phyloP scores from a whole-genome alignment of 108 stramenopile species.

The Nitzschia sp. region DNA sequence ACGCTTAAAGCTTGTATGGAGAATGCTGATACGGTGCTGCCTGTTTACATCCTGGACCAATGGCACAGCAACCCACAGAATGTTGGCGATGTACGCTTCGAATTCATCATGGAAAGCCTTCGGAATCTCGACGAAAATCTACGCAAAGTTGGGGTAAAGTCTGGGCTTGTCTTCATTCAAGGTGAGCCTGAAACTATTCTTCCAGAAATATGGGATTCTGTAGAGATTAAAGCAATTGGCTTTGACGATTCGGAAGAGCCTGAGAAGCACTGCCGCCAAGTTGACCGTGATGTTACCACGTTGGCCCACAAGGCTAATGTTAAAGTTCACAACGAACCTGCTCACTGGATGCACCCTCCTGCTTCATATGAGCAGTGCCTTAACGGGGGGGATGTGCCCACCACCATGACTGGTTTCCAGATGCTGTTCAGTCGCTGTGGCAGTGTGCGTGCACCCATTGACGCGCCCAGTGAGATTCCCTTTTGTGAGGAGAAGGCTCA shows the following conservation, averaged over 20 bases:
- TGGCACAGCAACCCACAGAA: too few species aligned
- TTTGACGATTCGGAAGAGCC: conserved; percentile 69
- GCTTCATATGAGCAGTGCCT: conserved; percentile 11
- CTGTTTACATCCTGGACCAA: conserved; percentile 78
- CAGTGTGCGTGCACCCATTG: conserved; percentile 18
- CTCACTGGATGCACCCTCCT: conserved; percentile 53
- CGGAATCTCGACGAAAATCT: conserved; percentile 74
- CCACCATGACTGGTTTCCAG: conserved; percentile 58
- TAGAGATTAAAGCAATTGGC: conserved; percentile 59
- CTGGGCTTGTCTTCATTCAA: conserved; percentile 63
- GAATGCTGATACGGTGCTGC: conserved; percentile 31
- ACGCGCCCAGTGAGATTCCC: conserved; percentile 27
- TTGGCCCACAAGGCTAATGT: conserved; percentile 41
- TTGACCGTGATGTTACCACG: conserved; percentile 62
- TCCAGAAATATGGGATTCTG: conserved; percentile 63
- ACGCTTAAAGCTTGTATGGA: conserved; percentile 57
- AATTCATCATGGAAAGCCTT: conserved; percentile 86
- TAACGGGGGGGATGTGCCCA: conserved; percentile 38
- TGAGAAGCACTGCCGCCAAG: conserved; percentile 58
- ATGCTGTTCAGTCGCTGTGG: conserved; percentile 37
- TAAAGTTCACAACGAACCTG: conserved; percentile 41
- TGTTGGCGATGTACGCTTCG: conserved; percentile 65
- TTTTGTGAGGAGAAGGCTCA: conserved; percentile 11
- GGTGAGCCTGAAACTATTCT: conserved; percentile 81
- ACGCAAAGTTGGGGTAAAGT: conserved; percentile 38